Evolutionary conservation across 2,329 filamentous ascomycete genomes (phyloP).

Genomic region (Venturia effusa): DNA sequence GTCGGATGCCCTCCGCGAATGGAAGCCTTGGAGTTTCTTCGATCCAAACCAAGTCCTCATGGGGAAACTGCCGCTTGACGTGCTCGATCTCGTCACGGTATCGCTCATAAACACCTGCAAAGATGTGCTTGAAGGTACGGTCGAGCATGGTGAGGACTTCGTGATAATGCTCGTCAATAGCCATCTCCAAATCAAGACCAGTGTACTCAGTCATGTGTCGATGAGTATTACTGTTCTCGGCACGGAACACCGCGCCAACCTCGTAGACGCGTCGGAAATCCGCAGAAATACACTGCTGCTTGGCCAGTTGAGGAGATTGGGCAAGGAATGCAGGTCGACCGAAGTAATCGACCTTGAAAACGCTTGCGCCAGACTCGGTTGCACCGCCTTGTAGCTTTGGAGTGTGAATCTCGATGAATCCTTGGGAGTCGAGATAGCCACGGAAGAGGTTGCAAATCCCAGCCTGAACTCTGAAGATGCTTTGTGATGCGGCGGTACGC

Average conservation of each 20-base stretch:
- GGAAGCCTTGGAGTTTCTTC: conserved; percentile 74
- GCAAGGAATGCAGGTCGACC: conserved; percentile 76
- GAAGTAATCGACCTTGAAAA: conserved; percentile 91
- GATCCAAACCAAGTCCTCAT: conserved; percentile 75
- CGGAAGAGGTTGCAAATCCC: conserved; percentile 74
- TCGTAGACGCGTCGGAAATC: conserved; percentile 88
- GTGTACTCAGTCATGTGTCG: conserved; percentile 92
- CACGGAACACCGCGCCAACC: conserved; percentile 80
- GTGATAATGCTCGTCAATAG: conserved; percentile 78
- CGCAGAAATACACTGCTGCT: conserved; percentile 84
- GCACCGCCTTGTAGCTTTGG: conserved; percentile 85
- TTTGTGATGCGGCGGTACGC: conserved; percentile 74
- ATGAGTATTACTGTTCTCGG: conserved; percentile 92
- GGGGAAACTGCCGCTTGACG: conserved; percentile 75
- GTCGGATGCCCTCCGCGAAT: conserved; percentile 67
- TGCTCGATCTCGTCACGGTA: conserved; percentile 64
- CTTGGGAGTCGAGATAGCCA: conserved; percentile 57
- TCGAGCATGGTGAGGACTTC: conserved; percentile 76
- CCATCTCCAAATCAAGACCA: conserved; percentile 87
- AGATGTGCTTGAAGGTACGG: conserved; percentile 68
- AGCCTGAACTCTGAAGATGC: conserved; percentile 78
- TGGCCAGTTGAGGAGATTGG: conserved; percentile 83
- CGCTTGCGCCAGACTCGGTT: conserved; percentile 82
- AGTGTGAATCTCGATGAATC: conserved; percentile 88
- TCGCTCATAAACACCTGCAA: conserved; percentile 58